These are phyloP conservation scores for Vinca minor DNA, from an alignment of 257 asterid genomes.

Conservation along the genomic window DNA sequence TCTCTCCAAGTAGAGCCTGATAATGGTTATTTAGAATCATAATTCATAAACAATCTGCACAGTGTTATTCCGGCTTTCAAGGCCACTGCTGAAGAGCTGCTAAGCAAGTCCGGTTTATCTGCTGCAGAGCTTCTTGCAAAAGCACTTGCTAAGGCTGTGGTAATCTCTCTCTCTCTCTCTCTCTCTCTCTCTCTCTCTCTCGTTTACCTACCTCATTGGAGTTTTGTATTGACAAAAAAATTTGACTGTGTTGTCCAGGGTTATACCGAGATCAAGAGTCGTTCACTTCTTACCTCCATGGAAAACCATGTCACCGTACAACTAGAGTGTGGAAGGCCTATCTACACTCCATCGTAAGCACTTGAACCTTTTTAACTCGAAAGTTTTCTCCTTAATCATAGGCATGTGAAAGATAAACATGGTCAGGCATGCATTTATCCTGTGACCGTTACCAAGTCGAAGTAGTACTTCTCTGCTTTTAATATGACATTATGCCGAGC, in stretches of 20 bases:
- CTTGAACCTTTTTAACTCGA: conserved; percentile 2
- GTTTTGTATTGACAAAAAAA: conserved; percentile 13
- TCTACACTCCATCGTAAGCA: conserved; percentile 75
- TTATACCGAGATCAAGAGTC: conserved; percentile 73
- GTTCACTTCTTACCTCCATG: conserved; percentile 82
- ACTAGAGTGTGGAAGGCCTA: conserved; percentile 68
- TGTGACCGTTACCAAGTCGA: background rate
- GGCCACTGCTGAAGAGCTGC: conserved; percentile 82
- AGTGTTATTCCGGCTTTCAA: conserved; percentile 86
- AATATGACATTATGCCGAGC: background rate
- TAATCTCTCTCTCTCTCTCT: conserved; percentile 19
- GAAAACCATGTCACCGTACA: conserved; percentile 76
- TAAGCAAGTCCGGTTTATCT: conserved; percentile 50
- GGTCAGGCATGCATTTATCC: background rate
- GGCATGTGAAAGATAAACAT: background rate
- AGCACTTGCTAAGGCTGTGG: conserved; percentile 95
- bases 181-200: background rate
- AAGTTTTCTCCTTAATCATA: background rate
- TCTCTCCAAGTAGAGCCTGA: no score
- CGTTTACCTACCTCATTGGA: background rate
- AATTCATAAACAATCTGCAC: conserved; percentile 21
- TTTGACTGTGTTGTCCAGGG: conserved; percentile 50
- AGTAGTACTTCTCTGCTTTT: background rate
- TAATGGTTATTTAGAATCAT: no score
- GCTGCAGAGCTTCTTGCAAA: conserved; percentile 82